Evolutionary conservation across 164 flowering plant genomes (phyloP).

Genomic region (Macadamia tetraphylla): DNA sequence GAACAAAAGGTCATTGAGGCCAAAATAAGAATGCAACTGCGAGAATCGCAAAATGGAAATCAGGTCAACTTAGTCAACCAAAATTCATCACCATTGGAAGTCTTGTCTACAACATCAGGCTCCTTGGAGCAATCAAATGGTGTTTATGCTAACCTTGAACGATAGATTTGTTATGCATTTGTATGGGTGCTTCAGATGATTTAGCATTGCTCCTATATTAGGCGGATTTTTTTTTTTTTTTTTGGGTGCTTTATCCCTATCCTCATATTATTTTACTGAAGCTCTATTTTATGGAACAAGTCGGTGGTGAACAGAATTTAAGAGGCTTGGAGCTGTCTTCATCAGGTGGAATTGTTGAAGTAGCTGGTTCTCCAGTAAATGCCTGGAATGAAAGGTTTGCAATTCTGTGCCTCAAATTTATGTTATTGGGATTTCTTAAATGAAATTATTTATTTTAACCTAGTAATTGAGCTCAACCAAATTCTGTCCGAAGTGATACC

Average conservation of each 20-base stretch:
- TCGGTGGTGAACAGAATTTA: slow-evolving; percentile 10
- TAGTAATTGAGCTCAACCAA: too few relatives aligned
- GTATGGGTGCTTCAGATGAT: neutral
- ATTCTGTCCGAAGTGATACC: neutral
- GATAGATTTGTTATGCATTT: neutral
- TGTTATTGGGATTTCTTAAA: neutral
- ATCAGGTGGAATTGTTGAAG: slow-evolving; percentile 3
- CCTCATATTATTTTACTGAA: slow-evolving; percentile 1
- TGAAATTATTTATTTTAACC: neutral
- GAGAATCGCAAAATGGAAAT: slow-evolving; percentile 21
- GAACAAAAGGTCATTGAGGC: slow-evolving; percentile 36
- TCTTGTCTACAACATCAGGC: slow-evolving; percentile 10
- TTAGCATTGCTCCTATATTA: neutral
- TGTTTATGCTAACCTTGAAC: slow-evolving; percentile 2
- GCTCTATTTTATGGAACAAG: slow-evolving; percentile 6
- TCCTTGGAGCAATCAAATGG: slow-evolving; percentile 8
- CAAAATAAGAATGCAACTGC: slow-evolving; percentile 27
- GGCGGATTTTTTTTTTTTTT: neutral
- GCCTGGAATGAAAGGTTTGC: slow-evolving; percentile 17
- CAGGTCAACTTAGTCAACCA: slow-evolving; percentile 3
- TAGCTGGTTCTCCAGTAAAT: slow-evolving; percentile 11
- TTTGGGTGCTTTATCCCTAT: neutral
- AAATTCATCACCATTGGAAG: slow-evolving; percentile 9
- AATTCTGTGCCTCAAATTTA: neutral
- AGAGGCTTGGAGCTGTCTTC: slow-evolving; percentile 6